Base-by-base conservation (phyloP, 495 filamentous ascomycete species). In the Pyronema domesticum region DNA sequence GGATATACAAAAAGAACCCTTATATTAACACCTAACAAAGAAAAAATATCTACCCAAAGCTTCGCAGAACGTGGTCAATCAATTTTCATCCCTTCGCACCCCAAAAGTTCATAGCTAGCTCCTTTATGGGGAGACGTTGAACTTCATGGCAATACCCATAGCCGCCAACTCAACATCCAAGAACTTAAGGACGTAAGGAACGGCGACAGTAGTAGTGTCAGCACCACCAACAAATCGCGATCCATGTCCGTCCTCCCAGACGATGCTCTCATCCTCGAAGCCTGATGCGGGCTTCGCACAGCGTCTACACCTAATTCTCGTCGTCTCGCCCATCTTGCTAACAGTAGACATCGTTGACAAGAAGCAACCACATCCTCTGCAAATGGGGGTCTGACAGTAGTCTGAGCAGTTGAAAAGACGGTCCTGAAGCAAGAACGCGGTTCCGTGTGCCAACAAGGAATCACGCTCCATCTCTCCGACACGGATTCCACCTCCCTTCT, bases 401-500 rank as follows among this genome's bases (percentile, higher is more conserved):
- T 98, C 91, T 46, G 85, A 93, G 70, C 91, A 98, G 71, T 96
- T 95, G 71, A 98, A 76, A 18, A 98, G 75, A 37, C 91, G 85
- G 67, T 98, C 91, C 65, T 96, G 91, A 11, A 98, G 76, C 33
- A 98, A 71, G 75, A 89, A 95, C 11, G 89, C 89, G 11, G 89
- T 84, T 6, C 91, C 91, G 71, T 98, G 91, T 6, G 91, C 91
- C 53, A 98, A 75, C 9, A 98, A 72, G 3, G 89, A 84, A 68
- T 98, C 91, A 56, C 91, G 80, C 71, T 98, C 91, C 91, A 98
- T 98, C 72, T 98, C 91, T 63, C 91, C 91, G 33, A 98, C 89
- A 72, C 91, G 85, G 63, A 98, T 95, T 79, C 91, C 91, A 68
- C 91, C 91, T 60, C 91, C 91, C 73, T 85, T 86, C 64, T 86